A percentile compares a stretch with the other conserved stretches of the same genome.
These are phyloP conservation scores for Biscogniauxia sp. DNA, from an alignment of 2,329 filamentous ascomycete species.

Conservation along the genomic window DNA sequence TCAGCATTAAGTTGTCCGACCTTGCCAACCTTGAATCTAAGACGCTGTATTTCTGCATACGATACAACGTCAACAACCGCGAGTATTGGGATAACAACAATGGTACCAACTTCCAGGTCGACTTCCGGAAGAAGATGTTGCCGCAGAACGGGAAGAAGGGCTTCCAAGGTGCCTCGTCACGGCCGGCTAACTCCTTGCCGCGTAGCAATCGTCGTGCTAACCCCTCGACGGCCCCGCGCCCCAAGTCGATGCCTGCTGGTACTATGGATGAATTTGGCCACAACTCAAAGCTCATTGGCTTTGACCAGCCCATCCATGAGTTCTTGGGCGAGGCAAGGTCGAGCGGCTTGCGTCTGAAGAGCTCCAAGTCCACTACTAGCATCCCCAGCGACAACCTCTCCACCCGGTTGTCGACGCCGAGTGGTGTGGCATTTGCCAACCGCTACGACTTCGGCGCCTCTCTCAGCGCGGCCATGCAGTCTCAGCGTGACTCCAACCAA, in stretches of 20 bases:
- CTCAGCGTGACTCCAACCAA: constrained; percentile 63
- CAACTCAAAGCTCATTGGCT: constrained; percentile 52
- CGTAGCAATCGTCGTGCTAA: constrained; percentile 61
- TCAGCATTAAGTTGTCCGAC: constrained; percentile 90
- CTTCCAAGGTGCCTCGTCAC: constrained; percentile 48
- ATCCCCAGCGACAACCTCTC: constrained; percentile 62
- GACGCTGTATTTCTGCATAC: constrained; percentile 87
- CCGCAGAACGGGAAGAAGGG: constrained; percentile 58
- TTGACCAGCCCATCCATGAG: constrained; percentile 59
- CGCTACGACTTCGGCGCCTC: constrained; percentile 97
- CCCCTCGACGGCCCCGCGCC: constrained; percentile 42
- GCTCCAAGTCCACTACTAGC: constrained; percentile 60
- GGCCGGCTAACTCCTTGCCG: constrained; percentile 56
- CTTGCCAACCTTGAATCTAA: constrained; percentile 88
- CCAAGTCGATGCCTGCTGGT: constrained; percentile 55
- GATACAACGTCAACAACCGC: constrained; percentile 78
- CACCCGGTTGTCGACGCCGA: constrained; percentile 51
- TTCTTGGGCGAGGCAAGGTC: constrained; percentile 62
- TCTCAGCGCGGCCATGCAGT: constrained; percentile 75
- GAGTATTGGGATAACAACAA: constrained; percentile 97
- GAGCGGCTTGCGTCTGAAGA: constrained; percentile 66
- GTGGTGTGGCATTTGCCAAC: constrained; percentile 78
- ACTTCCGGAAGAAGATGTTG: constrained; percentile 80
- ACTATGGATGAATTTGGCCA: constrained; percentile 70
- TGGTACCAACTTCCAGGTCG: constrained; percentile 84